Percentiles rank a stretch among this genome's conserved stretches.
Evolutionary conservation across 805 yeast species (phyloP).

Genomic region (Barnettozyma salicaria): DNA sequence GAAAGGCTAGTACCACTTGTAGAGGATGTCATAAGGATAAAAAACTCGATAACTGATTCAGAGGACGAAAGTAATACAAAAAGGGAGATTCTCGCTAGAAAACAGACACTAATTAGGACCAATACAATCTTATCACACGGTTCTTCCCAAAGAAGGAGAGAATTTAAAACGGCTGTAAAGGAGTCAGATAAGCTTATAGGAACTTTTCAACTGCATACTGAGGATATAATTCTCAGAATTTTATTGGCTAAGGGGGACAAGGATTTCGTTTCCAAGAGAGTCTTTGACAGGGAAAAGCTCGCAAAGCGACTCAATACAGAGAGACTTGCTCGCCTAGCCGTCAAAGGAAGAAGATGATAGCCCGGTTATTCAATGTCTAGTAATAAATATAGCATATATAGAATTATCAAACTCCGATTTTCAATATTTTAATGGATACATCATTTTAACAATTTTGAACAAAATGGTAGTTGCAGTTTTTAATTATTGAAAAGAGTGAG

Average conservation of each 20-base stretch:
- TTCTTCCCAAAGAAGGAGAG: constrained; percentile 48
- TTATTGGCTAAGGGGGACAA: constrained; percentile 60
- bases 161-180: constrained; percentile 39
- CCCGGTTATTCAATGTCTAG: too few species aligned
- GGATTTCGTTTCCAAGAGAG: constrained; percentile 50
- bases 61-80: constrained; percentile 29
- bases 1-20: constrained; percentile 53
- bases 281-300: constrained; percentile 53
- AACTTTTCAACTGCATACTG: constrained; percentile 37
- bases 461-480: too few species aligned
- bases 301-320: constrained; percentile 30
- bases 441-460: too few species aligned
- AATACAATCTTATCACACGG: constrained; percentile 71
- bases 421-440: too few species aligned
- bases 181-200: constrained; percentile 35
- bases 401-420: too few species aligned
- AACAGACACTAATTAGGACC: constrained; percentile 47
- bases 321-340: constrained; percentile 25
- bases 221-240: constrained; percentile 68
- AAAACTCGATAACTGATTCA: constrained; percentile 39
- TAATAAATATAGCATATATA: too few species aligned
- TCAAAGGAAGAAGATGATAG: constrained; percentile 9
- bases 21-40: constrained; percentile 41
- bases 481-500: too few species aligned
- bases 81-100: constrained; percentile 12